Base-by-base conservation (phyloP, 176 grass and related monocot genomes). In the Calamus simplicifolius region DNA sequence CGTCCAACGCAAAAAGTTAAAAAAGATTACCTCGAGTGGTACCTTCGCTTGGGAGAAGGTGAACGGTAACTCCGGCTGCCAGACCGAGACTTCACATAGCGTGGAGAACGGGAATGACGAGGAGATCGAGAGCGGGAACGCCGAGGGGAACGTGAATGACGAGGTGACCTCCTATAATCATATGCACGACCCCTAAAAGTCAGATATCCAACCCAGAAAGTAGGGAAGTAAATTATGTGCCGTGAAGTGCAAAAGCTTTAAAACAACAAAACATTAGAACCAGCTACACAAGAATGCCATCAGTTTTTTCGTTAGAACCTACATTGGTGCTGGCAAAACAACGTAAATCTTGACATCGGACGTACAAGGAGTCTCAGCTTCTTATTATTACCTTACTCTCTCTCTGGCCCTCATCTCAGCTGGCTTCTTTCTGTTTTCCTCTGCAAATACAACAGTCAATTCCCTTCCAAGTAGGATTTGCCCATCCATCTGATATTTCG, bases 341-440 rank as follows among this genome's bases (percentile, higher is more conserved):
- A 35, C 8, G 31, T 35, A 35, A 1, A 35, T 10, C 31, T 38
- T 10, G 7, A 35, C 2, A 8, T 35, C 6, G 31, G 31, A 35
- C 6, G 8, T 35, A 35, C 31, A 35, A 35, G 31, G 31, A 38
- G 31, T 8, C 31, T 35, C 1, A 35, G 31, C 31, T 35, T n/a
- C n/a, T n/a, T n/a, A n/a, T n/a, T 23, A 23, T 23, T 74, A 96
- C 91, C 91, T 77, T 16, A 62, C 31, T 77, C 77, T 68, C 27
- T 87, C 91, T 69, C 83, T 77, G 21, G 63, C 1, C 48, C 80
- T 86, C 91, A 96, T 96, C 28, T 90, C 83, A 67, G 19, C 10
- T 23, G 91, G 91, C 19, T 85, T 90, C 77, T 96, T 96, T 63
- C 91, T 81, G 75, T 90, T 87, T 29, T 96, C 91, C 71, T 96